A percentile compares a stretch with the other conserved stretches of the same genome.
Evolutionary conservation across 208 protist species (phyloP).

Genomic region (Acanthamoeba castellanii): DNA sequence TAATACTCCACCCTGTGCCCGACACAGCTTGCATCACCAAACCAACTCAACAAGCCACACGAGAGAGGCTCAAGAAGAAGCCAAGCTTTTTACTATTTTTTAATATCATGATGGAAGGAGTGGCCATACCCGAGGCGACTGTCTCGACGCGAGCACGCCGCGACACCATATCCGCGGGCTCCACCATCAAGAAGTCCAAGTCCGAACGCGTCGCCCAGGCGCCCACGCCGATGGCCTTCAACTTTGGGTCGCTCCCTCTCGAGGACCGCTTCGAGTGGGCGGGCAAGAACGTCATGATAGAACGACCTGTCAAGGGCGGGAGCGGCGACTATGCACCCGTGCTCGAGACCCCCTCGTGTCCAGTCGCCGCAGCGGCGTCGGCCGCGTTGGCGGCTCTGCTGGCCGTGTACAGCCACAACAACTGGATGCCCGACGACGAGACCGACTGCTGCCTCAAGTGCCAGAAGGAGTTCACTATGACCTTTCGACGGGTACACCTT

Average conservation of each 20-base stretch:
- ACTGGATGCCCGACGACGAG: conserved; percentile 27
- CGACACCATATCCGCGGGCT: not conserved
- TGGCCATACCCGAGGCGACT: not conserved
- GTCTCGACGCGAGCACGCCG: not conserved
- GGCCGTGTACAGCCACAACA: not conserved
- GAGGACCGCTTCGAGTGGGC: conserved; percentile 22
- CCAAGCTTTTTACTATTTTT: not conserved
- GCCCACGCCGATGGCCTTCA: not conserved
- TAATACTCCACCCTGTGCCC: too few relatives aligned
- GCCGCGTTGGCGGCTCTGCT: not conserved
- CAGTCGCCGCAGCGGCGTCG: not conserved
- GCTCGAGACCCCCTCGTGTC: not conserved
- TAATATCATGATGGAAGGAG: not conserved
- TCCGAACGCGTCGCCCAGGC: not conserved
- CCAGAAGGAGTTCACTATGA: not conserved
- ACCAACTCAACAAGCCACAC: too few relatives aligned
- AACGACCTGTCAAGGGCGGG: not conserved
- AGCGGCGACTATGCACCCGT: not conserved
- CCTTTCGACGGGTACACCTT: not conserved
- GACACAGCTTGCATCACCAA: not conserved
- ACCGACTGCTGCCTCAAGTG: not conserved
- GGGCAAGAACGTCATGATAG: conserved; percentile 21
- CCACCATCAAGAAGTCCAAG: not conserved
- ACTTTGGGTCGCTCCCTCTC: conserved; percentile 1
- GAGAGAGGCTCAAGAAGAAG: not conserved